Base-by-base conservation (phyloP, 495 filamentous ascomycete species). In the Penicillium robsamsonii region DNA sequence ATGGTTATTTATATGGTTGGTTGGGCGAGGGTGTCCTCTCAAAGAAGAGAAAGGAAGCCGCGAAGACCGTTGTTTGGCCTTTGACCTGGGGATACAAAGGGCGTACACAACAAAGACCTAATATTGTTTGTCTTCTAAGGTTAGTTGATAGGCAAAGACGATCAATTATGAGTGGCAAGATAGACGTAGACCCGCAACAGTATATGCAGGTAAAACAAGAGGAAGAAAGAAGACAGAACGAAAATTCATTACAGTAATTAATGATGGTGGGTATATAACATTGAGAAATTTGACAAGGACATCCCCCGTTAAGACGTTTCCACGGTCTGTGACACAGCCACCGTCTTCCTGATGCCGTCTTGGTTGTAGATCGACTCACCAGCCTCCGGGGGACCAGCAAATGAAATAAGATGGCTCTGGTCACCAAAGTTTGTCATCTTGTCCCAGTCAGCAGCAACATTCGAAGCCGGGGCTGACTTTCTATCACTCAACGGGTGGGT, bases 381-480 rank as follows among this genome's bases (percentile, higher is more conserved):
- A 5, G 53, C 52, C 24, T 68, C 67, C 0, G 65, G 66, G 2
- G 64, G 52, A 8, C 68, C 72, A 1, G 70, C 70, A 25, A 60
- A 71, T 2, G 68, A 65, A 35, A 73, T 73, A 2, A 75, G 61
- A 57, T 72, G 69, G 49, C 69, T 71, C 40, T 76, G 66, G 25
- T 72, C 69, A 17, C 61, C 68, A 42, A 70, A 71, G 42, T 62
- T 52, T 1, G 61, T 52, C 5, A 45, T 48, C 35, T 68, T 67
- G 17, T 61, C 60, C 27, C 52, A 59, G 0, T 55, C 59, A 7
- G 58, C 62, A 17, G 27, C 55, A 25, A 30, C 46, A 30, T 61
- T 62, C 35, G 56, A 55, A n/a, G 49, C 50, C 40, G 58, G 48
- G 30, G 65, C 63, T 0, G 57, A 46, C 53, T 64, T 55, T 49